Base-by-base conservation (phyloP, 2,329 filamentous ascomycete genomes). In the Bimuria novae-zelandiae region DNA sequence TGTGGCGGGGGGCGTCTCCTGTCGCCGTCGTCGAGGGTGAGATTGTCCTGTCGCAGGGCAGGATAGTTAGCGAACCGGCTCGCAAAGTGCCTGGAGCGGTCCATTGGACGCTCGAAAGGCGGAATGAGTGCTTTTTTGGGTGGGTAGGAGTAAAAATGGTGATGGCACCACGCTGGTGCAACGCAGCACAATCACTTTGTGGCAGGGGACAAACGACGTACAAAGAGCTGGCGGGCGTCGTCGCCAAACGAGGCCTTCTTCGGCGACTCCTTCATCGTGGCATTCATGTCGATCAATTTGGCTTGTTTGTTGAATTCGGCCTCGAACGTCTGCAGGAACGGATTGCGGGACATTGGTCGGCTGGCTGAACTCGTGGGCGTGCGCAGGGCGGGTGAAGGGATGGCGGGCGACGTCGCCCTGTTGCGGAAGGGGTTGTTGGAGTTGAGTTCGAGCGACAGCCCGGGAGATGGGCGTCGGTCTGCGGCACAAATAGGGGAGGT, bases 371-470 rank as follows among this genome's bases (percentile, higher is more conserved):
- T 57, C 74, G 75, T 40, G 51, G 68, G 69, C 30, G 67, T 69
- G 51, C 67, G 67, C 60, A 74, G 55, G 48, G 69, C 60, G 46
- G 71, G 70, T 29, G 71, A 72, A 47, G 67, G 62, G 51, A 69
- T 53, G 40, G 60, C 67, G 54, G 77, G 87, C 59, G 88, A 89
- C 32, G 80, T 79, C 59, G 86, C 84, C 68, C 87, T 85, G 74
- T 90, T 90, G 78, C 89, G 87, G 70, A 84, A 92, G 57, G 89
- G 89, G 71, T 92, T 92, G 81, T 92, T 92, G 73, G 87, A 86
- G 68, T 77, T 75, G 52, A 92, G 83, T 75, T 86, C 88, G 72
- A 88, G 77, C 49, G 82, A 78, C 69, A 88, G 78, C 62, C 80
- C 80, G 60, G 81, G 73, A 63, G 82, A 82, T 60, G 76, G 80